Evolutionary conservation across 176 grass and related monocot genomes (phyloP).

Genomic region (Metroxylon sagu): DNA sequence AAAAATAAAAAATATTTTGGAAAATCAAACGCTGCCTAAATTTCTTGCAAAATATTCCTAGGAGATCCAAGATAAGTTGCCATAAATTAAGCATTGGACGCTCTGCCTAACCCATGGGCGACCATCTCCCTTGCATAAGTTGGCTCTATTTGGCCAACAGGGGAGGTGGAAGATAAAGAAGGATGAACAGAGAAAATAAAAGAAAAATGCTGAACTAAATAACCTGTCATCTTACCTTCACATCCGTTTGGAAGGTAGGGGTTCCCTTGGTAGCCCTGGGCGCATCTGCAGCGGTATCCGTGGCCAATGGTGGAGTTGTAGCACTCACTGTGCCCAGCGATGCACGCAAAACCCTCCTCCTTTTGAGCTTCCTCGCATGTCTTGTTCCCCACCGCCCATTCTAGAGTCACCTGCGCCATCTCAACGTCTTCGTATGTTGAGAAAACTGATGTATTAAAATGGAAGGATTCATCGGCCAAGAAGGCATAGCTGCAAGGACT

Average conservation of each 20-base stretch:
- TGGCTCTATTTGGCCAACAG: too few relatives aligned
- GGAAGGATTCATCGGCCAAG: conserved; percentile 7
- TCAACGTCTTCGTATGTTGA: neutral
- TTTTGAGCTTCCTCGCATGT: conserved; percentile 1
- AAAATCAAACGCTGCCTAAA: too few relatives aligned
- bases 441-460: conserved; percentile 6
- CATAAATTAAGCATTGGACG: too few relatives aligned
- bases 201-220: too few relatives aligned
- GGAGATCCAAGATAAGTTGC: too few relatives aligned
- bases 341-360: neutral
- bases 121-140: too few relatives aligned
- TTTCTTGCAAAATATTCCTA: too few relatives aligned
- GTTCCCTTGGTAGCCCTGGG: conserved; percentile 25
- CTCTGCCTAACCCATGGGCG: too few relatives aligned
- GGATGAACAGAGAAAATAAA: too few relatives aligned
- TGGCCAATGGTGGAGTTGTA: neutral
- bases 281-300: conserved; percentile 23
- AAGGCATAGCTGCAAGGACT: conserved; percentile 25
- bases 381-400: conserved; percentile 18
- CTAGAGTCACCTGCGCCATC: conserved; percentile 6
- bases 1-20: too few relatives aligned
- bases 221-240: conserved; percentile 2
- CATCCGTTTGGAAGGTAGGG: conserved; percentile 26
- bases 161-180: too few relatives aligned
- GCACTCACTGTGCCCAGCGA: conserved; percentile 14